phyloP scores from a whole-genome alignment of 2,329 filamentous ascomycete species.

The Fusarium brevicatenulatum region DNA sequence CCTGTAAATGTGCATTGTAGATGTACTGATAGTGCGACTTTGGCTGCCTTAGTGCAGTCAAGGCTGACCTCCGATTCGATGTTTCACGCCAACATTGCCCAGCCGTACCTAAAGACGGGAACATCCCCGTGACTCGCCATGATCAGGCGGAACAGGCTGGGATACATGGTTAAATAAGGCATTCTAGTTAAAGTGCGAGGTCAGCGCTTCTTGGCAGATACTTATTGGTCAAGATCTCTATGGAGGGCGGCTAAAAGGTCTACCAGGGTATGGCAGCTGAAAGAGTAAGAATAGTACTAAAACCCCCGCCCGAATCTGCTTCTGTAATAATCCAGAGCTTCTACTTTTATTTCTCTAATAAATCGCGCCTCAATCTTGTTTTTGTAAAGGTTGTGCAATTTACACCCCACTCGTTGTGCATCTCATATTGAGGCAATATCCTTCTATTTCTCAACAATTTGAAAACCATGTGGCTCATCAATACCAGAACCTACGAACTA shows the following conservation, averaged over 20 bases:
- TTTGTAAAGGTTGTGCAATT: too few relatives aligned
- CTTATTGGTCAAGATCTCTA: background rate
- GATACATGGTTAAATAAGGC: too few relatives aligned
- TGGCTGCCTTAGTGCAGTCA: too few relatives aligned
- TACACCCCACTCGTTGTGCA: background rate
- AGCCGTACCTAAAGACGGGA: too few relatives aligned
- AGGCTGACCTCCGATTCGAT: too few relatives aligned
- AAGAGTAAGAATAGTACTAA: background rate
- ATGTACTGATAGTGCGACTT: too few relatives aligned
- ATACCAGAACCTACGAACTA: background rate
- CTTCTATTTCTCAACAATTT: background rate
- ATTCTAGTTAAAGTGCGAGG: too few relatives aligned
- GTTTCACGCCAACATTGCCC: too few relatives aligned
- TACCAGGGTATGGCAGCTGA: background rate
- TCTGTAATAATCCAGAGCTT: background rate
- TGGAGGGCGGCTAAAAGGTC: background rate
- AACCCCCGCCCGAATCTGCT: fast-evolving
- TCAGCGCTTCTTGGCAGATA: background rate
- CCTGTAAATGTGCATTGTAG: too few relatives aligned
- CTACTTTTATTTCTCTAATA: fast-evolving
- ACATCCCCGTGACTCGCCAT: too few relatives aligned
- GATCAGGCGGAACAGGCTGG: too few relatives aligned
- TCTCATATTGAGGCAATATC: background rate
- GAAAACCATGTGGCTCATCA: background rate
- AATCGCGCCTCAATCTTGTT: background rate